These are phyloP conservation scores for Mortierella alpina DNA, from an alignment of 192 early-diverging fungal species.

Conservation along the genomic window DNA sequence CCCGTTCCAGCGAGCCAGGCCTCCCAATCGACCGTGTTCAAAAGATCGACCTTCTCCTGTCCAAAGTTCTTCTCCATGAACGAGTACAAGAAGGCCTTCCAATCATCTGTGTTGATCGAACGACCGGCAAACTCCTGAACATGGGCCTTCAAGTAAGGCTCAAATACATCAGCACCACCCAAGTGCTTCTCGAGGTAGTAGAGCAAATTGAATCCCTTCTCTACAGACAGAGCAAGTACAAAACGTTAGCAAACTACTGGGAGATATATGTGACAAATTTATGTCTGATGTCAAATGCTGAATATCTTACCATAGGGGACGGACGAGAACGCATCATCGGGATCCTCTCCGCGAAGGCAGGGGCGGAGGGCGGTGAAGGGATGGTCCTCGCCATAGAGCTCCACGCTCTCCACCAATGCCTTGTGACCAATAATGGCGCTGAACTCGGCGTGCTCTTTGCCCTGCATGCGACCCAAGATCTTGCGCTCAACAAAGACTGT, in stretches of 20 bases:
- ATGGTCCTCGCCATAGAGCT: constrained; percentile 72
- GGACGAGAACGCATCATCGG: constrained; percentile 82
- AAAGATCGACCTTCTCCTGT: constrained; percentile 72
- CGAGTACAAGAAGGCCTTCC: constrained; percentile 82
- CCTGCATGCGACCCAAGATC: constrained; percentile 83
- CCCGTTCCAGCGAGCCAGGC: constrained; percentile 88
- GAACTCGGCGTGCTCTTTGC: constrained; percentile 84
- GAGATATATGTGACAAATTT: neutral
- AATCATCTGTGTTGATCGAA: constrained; percentile 90
- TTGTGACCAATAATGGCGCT: constrained; percentile 86
- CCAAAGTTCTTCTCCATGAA: constrained; percentile 78
- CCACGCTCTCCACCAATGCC: constrained; percentile 76
- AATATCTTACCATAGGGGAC: constrained; percentile 81
- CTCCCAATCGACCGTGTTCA: constrained; percentile 92
- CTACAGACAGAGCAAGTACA: constrained; percentile 53
- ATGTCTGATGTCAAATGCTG: neutral
- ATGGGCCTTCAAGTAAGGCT: constrained; percentile 84
- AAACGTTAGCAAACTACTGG: constrained; percentile 20
- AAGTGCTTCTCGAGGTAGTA: constrained; percentile 92
- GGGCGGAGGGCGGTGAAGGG: constrained; percentile 79
- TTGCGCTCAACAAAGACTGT: constrained; percentile 95
- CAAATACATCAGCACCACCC: constrained; percentile 88
- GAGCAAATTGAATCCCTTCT: constrained; percentile 96
- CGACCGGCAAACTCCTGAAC: constrained; percentile 86
- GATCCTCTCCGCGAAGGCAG: constrained; percentile 79